Percentiles rank a stretch among this genome's conserved stretches.
Evolutionary conservation across 768 basidiomycete genomes (phyloP).

Genomic region (Hortiboletus flavorubellus): DNA sequence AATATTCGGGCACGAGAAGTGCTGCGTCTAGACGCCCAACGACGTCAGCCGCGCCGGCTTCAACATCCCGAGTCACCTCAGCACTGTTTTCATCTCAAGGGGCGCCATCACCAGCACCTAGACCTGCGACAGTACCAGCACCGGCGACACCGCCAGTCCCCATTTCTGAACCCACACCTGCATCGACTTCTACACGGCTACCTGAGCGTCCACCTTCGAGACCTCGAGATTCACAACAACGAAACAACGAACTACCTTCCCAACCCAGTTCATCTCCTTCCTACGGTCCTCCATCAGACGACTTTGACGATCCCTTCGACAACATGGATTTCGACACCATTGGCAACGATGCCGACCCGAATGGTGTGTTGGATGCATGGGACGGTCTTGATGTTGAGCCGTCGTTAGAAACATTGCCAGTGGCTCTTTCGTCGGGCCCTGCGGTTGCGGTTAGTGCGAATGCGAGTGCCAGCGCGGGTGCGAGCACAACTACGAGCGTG

Average conservation of each 20-base stretch:
- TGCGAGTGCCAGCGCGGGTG: too few species aligned
- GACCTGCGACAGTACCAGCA: neutral
- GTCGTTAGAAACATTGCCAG: neutral
- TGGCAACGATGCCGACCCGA: neutral
- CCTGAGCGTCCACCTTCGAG: neutral
- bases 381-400: conserved; percentile 9
- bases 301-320: conserved; percentile 14
- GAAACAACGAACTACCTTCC: neutral
- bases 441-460: neutral
- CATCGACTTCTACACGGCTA: neutral
- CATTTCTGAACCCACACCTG: neutral
- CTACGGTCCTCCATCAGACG: conserved; percentile 6
- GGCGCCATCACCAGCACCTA: neutral
- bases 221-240: neutral
- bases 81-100: neutral
- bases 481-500: neutral
- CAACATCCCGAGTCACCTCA: neutral
- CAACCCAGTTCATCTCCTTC: neutral
- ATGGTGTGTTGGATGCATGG: conserved; percentile 1
- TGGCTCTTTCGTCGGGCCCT: neutral
- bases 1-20: neutral
- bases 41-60: neutral
- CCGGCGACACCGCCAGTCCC: neutral
- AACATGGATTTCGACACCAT: conserved; percentile 12
- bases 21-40: neutral